phyloP scores from a whole-genome alignment of 2,329 filamentous ascomycete species.

The Graphium sp. region DNA sequence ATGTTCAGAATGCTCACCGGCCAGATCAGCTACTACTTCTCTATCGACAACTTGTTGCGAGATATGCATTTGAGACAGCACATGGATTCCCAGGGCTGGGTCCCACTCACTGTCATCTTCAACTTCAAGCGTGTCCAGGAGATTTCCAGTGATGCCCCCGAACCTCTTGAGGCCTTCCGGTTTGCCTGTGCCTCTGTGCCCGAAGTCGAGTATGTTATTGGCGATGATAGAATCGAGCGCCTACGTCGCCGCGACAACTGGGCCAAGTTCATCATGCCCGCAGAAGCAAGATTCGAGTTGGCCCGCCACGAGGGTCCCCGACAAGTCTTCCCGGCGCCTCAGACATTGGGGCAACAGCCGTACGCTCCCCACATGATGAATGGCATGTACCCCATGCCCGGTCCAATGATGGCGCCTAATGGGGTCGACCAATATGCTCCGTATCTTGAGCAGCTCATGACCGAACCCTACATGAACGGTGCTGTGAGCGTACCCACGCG shows the following conservation, averaged over 20 bases:
- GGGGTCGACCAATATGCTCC: constrained; percentile 4
- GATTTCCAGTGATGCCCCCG: constrained; percentile 22
- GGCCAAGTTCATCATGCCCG: constrained; percentile 61
- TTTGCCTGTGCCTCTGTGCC: constrained; percentile 41
- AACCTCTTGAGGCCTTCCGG: constrained; percentile 10
- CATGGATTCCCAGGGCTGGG: constrained; percentile 93
- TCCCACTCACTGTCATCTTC: constrained; percentile 61
- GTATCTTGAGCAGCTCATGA: constrained; percentile 10
- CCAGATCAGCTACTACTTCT: constrained; percentile 87
- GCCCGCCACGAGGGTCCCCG: constrained; percentile 57
- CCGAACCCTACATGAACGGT: not conserved
- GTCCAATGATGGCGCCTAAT: constrained; percentile 3
- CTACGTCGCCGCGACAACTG: constrained; percentile 61
- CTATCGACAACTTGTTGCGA: constrained; percentile 86
- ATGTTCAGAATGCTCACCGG: constrained; percentile 22
- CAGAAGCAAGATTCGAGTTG: constrained; percentile 52
- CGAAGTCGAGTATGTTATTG: constrained; percentile 62
- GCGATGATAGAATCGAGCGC: constrained; percentile 63
- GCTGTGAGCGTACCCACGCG: constrained; percentile 12
- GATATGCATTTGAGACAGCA: constrained; percentile 75
- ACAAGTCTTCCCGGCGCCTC: constrained; percentile 13
- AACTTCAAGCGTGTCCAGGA: constrained; percentile 74
- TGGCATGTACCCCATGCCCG: constrained; percentile 3
- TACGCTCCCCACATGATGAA: too few species aligned
- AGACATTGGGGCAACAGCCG: too few species aligned